Evolutionary conservation across 2,329 filamentous ascomycete genomes (phyloP).

Genomic region (Colletotrichum coccodes): DNA sequence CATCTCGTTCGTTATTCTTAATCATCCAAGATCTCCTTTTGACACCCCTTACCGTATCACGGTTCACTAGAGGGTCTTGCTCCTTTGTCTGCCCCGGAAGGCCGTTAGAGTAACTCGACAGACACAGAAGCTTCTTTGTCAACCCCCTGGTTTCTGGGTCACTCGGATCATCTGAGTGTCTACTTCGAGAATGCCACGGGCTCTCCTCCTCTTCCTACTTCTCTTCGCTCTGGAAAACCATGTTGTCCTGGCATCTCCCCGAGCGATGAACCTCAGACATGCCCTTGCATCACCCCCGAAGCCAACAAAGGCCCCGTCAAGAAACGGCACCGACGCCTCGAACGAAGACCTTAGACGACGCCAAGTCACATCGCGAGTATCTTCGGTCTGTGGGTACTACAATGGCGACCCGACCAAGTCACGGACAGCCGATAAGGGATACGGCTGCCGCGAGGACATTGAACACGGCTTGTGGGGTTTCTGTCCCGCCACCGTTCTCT

Average conservation of each 20-base stretch:
- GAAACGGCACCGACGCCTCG: not conserved
- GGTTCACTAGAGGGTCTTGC: not conserved
- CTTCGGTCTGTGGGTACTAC: constrained; percentile 41
- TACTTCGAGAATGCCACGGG: not conserved
- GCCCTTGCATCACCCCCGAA: not conserved
- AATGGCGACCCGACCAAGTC: constrained; percentile 41
- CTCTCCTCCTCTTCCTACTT: not conserved
- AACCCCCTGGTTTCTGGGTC: not conserved
- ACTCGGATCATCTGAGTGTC: not conserved
- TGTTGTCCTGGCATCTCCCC: not conserved
- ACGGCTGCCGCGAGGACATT: constrained; percentile 48
- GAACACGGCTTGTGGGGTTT: constrained; percentile 49
- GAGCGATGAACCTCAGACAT: not conserved
- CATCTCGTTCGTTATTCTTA: not conserved
- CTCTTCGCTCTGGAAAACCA: not conserved
- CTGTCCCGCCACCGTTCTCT: constrained; percentile 47
- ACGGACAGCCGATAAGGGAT: constrained; percentile 46
- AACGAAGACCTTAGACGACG: constrained; percentile 1
- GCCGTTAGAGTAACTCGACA: not conserved
- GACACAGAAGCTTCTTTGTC: not conserved
- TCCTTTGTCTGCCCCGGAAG: not conserved
- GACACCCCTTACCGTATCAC: not conserved
- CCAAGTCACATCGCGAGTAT: not conserved
- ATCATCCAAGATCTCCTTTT: not conserved
- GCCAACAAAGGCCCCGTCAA: not conserved